These are phyloP conservation scores for Lotus japonicus DNA, from an alignment of 306 rosid genomes.

Conservation along the genomic window DNA sequence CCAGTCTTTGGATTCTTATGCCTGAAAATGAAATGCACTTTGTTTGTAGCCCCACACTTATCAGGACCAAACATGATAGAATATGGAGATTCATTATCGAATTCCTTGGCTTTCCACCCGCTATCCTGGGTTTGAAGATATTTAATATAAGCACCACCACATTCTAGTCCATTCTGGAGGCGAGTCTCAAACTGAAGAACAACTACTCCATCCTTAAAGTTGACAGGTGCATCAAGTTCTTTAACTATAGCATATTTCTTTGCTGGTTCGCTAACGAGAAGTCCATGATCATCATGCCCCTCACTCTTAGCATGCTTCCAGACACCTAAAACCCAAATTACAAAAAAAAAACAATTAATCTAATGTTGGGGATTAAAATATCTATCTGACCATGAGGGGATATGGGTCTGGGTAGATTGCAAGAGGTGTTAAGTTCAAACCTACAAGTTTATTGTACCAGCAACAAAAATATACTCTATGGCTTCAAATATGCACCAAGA, in stretches of 20 bases:
- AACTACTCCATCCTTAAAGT: conserved; percentile 62
- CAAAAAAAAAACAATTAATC: neutral
- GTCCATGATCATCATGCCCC: conserved; percentile 90
- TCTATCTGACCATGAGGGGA: neutral
- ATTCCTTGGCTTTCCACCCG: conserved; percentile 81
- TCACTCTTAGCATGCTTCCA: conserved; percentile 94
- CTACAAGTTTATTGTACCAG: neutral
- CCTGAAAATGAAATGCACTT: conserved; percentile 93
- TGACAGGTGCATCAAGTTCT: conserved; percentile 55
- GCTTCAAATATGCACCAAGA: neutral
- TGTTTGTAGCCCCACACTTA: conserved; percentile 91
- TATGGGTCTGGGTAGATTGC: neutral
- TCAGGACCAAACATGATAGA: conserved; percentile 97
- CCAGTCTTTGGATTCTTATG: conserved; percentile 91
- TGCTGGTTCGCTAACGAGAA: conserved; percentile 84
- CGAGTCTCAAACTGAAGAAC: conserved; percentile 91
- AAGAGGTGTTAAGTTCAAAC: neutral
- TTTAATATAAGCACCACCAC: conserved; percentile 97
- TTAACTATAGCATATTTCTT: conserved; percentile 86
- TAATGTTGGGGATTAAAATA: neutral
- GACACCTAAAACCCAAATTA: conserved; percentile 49
- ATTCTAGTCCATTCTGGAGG: conserved; percentile 90
- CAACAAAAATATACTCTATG: neutral
- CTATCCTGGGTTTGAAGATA: conserved; percentile 83
- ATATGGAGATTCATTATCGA: conserved; percentile 77